Conservation (phyloP, 1,284 basidiomycete genomes). For the Macrocystidia cucumis region DNA sequence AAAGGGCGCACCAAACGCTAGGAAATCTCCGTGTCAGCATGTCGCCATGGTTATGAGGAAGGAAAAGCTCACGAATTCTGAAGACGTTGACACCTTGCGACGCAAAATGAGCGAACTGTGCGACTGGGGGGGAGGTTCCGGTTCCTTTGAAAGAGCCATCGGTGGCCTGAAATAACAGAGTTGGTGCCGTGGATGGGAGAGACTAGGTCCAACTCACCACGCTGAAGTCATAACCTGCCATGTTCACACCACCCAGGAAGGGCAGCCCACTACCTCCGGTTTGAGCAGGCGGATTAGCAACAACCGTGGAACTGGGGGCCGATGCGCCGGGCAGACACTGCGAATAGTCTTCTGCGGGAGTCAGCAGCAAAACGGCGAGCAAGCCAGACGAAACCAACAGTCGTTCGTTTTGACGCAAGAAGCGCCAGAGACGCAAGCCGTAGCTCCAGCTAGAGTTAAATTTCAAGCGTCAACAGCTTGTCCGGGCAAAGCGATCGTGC, state of each 20-base stretch:
- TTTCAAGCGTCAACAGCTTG: constrained; percentile 2
- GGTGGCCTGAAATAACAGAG: not conserved
- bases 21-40: not conserved
- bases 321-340: constrained; percentile 16
- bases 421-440: constrained; percentile 14
- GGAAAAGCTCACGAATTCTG: constrained; percentile 16
- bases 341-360: constrained; percentile 13
- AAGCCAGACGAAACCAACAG: constrained; percentile 8
- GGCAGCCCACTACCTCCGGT: constrained; percentile 15
- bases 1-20: constrained; percentile 32
- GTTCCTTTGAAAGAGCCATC: constrained; percentile 21
- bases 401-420: constrained; percentile 14
- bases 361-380: not conserved
- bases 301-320: constrained; percentile 7
- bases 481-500: not conserved
- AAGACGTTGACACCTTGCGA: too few relatives aligned
- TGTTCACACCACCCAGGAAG: constrained; percentile 37
- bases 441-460: constrained; percentile 10
- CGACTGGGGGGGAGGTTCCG: constrained; percentile 35
- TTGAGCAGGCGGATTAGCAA: constrained; percentile 12
- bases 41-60: not conserved
- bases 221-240: constrained; percentile 41
- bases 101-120: constrained; percentile 39
- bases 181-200: constrained; percentile 2
- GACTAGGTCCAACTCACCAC: constrained; percentile 32